Conservation (phyloP, 495 filamentous ascomycete species). For the Darksidea phi region DNA sequence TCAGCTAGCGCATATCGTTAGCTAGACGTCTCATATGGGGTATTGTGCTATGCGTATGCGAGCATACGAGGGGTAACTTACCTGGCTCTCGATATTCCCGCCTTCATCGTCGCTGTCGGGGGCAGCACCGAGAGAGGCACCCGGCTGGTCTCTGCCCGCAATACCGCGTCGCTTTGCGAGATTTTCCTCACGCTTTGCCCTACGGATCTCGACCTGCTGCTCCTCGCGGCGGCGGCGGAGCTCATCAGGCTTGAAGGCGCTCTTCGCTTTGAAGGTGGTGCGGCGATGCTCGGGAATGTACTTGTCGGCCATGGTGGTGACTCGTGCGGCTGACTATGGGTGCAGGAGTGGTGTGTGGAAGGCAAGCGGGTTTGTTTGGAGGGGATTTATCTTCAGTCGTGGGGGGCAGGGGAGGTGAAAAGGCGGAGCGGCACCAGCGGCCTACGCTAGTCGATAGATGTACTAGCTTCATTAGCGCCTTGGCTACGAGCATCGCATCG, state of each 20-base stretch:
- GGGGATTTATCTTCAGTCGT: slow-evolving; percentile 18
- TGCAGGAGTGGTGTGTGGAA: slow-evolving; percentile 28
- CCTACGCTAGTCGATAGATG: neutral
- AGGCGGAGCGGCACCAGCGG: slow-evolving; percentile 25
- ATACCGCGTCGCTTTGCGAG: slow-evolving; percentile 97
- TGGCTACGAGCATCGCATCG: slow-evolving; percentile 2
- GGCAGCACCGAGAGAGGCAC: slow-evolving; percentile 79
- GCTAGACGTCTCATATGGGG: neutral
- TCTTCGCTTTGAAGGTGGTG: slow-evolving; percentile 98
- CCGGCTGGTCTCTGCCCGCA: slow-evolving; percentile 73
- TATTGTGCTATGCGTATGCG: slow-evolving; percentile 20
- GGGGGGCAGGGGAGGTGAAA: slow-evolving; percentile 27
- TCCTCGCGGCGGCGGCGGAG: slow-evolving; percentile 97
- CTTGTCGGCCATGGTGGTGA: slow-evolving; percentile 81
- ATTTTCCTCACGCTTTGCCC: slow-evolving; percentile 97
- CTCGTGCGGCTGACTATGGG: neutral
- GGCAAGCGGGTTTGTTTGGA: slow-evolving; percentile 37
- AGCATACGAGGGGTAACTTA: slow-evolving; percentile 46
- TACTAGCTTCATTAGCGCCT: slow-evolving; percentile 1
- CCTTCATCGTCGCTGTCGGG: slow-evolving; percentile 97
- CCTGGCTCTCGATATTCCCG: slow-evolving; percentile 90
- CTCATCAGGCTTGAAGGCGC: slow-evolving; percentile 97
- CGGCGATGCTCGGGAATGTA: slow-evolving; percentile 99
- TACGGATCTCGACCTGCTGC: slow-evolving; percentile 97
- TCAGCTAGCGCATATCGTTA: slow-evolving; percentile 62